Conservation (phyloP, 169 alveolate genomes). For the Cryptosporidium canis region DNA sequence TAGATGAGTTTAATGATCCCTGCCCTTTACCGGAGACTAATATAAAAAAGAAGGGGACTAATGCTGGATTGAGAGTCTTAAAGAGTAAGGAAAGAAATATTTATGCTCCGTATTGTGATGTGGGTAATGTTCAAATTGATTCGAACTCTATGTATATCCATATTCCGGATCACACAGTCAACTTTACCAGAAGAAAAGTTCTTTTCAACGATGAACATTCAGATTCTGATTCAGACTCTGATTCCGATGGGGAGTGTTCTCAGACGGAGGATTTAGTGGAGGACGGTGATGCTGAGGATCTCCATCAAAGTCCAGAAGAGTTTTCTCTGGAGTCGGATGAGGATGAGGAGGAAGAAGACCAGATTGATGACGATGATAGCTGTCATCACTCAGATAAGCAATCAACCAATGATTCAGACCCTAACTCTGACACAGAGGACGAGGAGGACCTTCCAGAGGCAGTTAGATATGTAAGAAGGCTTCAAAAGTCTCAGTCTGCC, state of each 20-base stretch:
- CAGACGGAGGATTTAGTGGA: slow-evolving; percentile 73
- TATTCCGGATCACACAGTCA: slow-evolving; percentile 93
- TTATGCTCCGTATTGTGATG: slow-evolving; percentile 97
- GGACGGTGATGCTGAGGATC: slow-evolving; percentile 72
- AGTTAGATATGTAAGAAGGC: slow-evolving; percentile 88
- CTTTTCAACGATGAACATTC: slow-evolving; percentile 48
- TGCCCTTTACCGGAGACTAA: slow-evolving; percentile 84
- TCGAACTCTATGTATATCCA: slow-evolving; percentile 96
- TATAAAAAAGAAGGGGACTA: slow-evolving; percentile 79
- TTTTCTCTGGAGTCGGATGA: slow-evolving; percentile 75
- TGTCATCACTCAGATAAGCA: slow-evolving; percentile 63
- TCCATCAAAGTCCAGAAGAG: slow-evolving; percentile 51
- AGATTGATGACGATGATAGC: slow-evolving; percentile 73
- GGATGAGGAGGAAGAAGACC: slow-evolving; percentile 73
- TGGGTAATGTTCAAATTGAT: slow-evolving; percentile 94
- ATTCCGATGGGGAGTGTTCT: slow-evolving; percentile 61
- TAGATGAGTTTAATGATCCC: slow-evolving; percentile 84
- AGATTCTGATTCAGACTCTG: slow-evolving; percentile 40
- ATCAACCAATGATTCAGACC: not conserved
- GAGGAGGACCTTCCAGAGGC: slow-evolving; percentile 79
- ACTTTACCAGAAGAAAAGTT: slow-evolving; percentile 86
- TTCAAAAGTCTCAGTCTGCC: slow-evolving; percentile 78
- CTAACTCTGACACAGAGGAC: slow-evolving; percentile 7
- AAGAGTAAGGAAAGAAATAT: slow-evolving; percentile 93
- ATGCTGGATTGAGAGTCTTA: slow-evolving; percentile 86